Base-by-base conservation (phyloP, 805 yeast species). In the Suhomyces prunicola region DNA sequence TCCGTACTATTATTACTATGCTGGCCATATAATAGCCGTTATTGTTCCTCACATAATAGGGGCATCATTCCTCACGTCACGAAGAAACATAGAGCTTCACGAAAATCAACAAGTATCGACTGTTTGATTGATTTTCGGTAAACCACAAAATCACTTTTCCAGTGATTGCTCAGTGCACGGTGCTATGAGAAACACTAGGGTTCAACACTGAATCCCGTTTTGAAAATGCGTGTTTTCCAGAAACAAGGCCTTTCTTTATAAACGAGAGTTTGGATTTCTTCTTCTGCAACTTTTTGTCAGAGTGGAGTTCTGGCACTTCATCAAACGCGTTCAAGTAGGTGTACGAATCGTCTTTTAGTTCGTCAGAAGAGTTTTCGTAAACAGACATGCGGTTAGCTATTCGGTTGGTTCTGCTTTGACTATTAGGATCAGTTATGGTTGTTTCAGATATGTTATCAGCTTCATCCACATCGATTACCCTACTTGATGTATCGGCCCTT, bases 291-390 rank as follows among this genome's bases (percentile, higher is more conserved):
- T 46, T 50, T 22, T 39, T 9, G 6, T 29, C 49, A 10, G 48
- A 10, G 5, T 39, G 42, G 12, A 13, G 9, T 7, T 26, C 22
- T 17, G 29, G 29, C 17, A 19, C 41, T 10, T 27, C 17, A n/a
- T 52, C 60, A 50, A 62, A 63, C 8, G 65, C 54, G 39, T 62
- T 60, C 22, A 63, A 47, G 19, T 48, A 57, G 27, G 54, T 56
- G 44, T 44, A 62, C 7, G 60, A 53, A 42, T 60, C 63, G 45
- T 63, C 65, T 6, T 51, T 54, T 3, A 35, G 52, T 2, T 54
- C 60, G 17, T 39, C 42, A 39, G 42, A 39, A 9, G 42, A 39
- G 9, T 10, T 17, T 12, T 39, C 23, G 24, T 36, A 36, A 15
- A 17, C 5, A 19, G 42, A 39, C 13, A 15, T 39, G 17, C 42